Conservation (phyloP, 108 stramenopile genomes). For the Bacterosira constricta region DNA sequence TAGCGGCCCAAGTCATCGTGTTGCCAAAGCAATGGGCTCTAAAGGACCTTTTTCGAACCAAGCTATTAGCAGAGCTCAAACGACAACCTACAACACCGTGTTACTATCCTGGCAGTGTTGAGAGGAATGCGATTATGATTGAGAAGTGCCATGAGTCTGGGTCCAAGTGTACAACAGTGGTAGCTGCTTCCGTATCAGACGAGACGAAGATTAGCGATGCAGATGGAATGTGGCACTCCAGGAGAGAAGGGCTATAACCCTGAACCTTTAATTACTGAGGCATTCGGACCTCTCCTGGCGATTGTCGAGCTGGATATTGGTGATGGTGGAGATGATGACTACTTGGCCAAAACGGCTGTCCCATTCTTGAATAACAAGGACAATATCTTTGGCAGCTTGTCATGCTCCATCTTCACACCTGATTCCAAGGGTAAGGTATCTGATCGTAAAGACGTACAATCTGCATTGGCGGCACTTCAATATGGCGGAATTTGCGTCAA, state of each 20-base stretch:
- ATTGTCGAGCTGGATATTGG: constrained; percentile 27
- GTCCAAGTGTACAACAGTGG: background rate
- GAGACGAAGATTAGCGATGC: background rate
- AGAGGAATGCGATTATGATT: constrained; percentile 4
- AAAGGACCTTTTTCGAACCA: constrained; percentile 17
- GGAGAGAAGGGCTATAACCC: constrained; percentile 23
- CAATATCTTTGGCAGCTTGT: constrained; percentile 33
- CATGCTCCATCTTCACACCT: constrained; percentile 21
- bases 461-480: background rate
- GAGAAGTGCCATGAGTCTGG: constrained; percentile 11
- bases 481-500: constrained; percentile 21
- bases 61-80: constrained; percentile 10
- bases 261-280: constrained; percentile 16
- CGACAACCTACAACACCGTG: constrained; percentile 8
- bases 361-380: constrained; percentile 44
- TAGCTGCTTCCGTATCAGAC: constrained; percentile 1
- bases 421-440: background rate
- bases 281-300: constrained; percentile 36
- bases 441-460: background rate
- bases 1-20: constrained; percentile 36
- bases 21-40: constrained; percentile 18
- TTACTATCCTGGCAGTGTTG: constrained; percentile 37
- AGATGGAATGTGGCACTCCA: constrained; percentile 26
- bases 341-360: constrained; percentile 2
- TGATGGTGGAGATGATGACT: constrained; percentile 7